Conservation (phyloP, 2,329 filamentous ascomycete genomes). For the Colletotrichum limetticola region DNA sequence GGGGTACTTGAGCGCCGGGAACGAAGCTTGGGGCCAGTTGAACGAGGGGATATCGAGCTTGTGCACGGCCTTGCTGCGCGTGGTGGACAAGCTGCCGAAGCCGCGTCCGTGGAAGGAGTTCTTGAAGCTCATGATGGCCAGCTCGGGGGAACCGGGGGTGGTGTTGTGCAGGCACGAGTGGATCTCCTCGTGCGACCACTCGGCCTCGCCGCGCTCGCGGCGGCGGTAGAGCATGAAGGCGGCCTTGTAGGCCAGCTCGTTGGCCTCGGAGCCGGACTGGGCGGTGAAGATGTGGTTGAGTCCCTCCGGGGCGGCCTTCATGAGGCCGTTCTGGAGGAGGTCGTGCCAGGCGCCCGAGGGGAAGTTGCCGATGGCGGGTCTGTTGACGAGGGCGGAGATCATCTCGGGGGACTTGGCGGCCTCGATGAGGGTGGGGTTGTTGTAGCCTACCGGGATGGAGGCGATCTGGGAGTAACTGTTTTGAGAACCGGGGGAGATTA, state of each 20-base stretch:
- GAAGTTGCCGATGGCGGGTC: constrained; percentile 84
- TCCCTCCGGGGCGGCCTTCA: constrained; percentile 79
- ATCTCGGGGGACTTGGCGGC: constrained; percentile 78
- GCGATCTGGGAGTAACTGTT: constrained; percentile 81
- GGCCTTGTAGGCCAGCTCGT: constrained; percentile 87
- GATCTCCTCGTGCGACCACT: constrained; percentile 78
- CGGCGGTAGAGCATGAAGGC: constrained; percentile 86
- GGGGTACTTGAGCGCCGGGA: constrained; percentile 82
- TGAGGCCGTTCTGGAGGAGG: constrained; percentile 76
- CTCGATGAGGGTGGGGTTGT: constrained; percentile 75
- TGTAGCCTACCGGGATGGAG: constrained; percentile 86
- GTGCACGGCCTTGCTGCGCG: constrained; percentile 84
- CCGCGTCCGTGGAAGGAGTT: constrained; percentile 84
- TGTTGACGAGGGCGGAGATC: constrained; percentile 79
- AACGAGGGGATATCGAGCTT: constrained; percentile 91
- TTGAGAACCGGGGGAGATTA: background rate
- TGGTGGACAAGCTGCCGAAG: constrained; percentile 82
- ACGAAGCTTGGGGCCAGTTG: constrained; percentile 86
- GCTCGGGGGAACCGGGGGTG: constrained; percentile 76
- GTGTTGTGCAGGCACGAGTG: constrained; percentile 76
- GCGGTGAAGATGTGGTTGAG: constrained; percentile 85
- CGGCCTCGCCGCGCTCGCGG: constrained; percentile 75
- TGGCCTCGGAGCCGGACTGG: constrained; percentile 83
- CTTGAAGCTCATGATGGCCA: constrained; percentile 84
- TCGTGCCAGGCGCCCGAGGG: constrained; percentile 80